Base-by-base conservation (phyloP, 73 alveolate species). In the Blepharisma stoltei region DNA sequence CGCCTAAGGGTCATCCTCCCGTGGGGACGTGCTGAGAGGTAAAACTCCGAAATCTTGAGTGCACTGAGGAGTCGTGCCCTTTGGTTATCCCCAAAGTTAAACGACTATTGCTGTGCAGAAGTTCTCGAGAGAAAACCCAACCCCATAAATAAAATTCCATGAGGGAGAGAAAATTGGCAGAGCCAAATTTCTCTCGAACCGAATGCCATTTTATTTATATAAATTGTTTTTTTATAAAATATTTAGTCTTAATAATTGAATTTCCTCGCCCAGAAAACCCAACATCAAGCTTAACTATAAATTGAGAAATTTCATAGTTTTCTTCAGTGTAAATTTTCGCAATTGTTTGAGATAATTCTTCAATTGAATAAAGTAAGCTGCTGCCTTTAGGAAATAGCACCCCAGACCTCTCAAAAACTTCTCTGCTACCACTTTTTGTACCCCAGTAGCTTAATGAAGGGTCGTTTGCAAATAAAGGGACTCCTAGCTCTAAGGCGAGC, bases 191-290 rank as follows among this genome's bases (percentile, higher is more conserved):
- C n/a, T n/a, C n/a, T n/a, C n/a, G n/a, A n/a, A n/a, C n/a, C n/a
- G n/a, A n/a, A n/a, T n/a, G n/a, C n/a, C n/a, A n/a, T n/a, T n/a
- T n/a, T n/a, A n/a, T n/a, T n/a, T n/a, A n/a, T n/a, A n/a, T n/a
- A n/a, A n/a, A n/a, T n/a, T n/a, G n/a, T n/a, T n/a, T n/a, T n/a
- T n/a, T n/a, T n/a, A n/a, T n/a, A 52, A n/a, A n/a, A 20, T n/a
- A 52, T n/a, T 52, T 52, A 52, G 67, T 52, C 67, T n/a, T 52
- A 52, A 52, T 14, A 52, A 52, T 14, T n/a, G 67, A 14, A 52
- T 52, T 52, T 52, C 67, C 67, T 52, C 23, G 32, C 18, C 67
- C 67, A n/a, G 67, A 52, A 52, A 52, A 52, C 23, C 32, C 18
- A 14, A n/a, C 18, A 20, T 52, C 23, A n/a, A 52, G 67, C 67